phyloP scores from a whole-genome alignment of 192 early-diverging fungal genomes.

The Backusella westeae region DNA sequence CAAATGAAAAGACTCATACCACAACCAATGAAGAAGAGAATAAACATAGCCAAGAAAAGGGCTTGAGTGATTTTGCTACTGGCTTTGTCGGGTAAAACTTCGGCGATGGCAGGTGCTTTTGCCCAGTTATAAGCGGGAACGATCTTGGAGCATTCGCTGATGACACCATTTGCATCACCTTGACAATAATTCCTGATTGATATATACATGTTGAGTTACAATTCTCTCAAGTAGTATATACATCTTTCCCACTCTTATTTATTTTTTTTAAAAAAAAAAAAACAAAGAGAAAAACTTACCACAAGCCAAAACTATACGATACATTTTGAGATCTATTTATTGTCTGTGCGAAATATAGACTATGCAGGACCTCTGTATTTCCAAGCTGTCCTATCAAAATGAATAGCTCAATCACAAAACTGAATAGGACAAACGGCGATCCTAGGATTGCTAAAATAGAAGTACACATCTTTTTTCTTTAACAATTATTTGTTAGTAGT shows the following conservation, averaged over 20 bases:
- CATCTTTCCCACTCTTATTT: background rate
- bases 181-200: constrained; percentile 29
- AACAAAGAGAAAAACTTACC: constrained; percentile 6
- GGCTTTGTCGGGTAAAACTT: background rate
- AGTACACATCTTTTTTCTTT: constrained; percentile 9
- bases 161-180: background rate
- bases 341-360: background rate
- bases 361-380: background rate
- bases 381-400: constrained; percentile 10
- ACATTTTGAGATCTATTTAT: constrained; percentile 1
- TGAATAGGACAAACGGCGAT: constrained; percentile 2
- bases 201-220: background rate
- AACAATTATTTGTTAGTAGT: background rate
- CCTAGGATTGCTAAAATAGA: constrained; percentile 5
- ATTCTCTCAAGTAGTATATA: background rate
- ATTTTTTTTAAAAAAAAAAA: background rate
- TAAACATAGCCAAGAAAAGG: constrained; percentile 23
- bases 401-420: constrained; percentile 14
- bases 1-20: constrained; percentile 20
- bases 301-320: constrained; percentile 5
- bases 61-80: background rate
- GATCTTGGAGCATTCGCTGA: background rate
- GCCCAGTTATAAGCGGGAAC: constrained; percentile 23
- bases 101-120: constrained; percentile 18
- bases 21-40: constrained; percentile 18